Base-by-base conservation (phyloP, 768 basidiomycete species). In the Auriscalpium microsporum region DNA sequence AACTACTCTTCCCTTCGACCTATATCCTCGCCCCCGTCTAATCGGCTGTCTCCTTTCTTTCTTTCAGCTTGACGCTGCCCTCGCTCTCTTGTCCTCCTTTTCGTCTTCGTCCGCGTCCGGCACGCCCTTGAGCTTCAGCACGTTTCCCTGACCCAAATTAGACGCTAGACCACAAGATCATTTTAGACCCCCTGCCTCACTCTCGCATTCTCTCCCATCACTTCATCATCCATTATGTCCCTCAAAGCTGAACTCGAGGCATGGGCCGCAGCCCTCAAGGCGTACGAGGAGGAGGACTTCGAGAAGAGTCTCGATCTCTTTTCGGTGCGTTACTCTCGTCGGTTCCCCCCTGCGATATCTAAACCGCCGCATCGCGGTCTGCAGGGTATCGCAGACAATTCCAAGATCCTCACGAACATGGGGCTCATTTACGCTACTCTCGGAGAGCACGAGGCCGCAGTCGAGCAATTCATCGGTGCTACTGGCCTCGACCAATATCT, bases 391-490 rank as follows among this genome's bases (percentile, higher is more conserved):
- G 86, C 84, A 2, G 89, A 93, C 66, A 86, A 84, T 19, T 90
- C 90, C 57, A 93, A 93, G 74, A 90, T 96, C 64, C 79, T 89
- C 56, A 89, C 88, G 47, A 96, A 96, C 67, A 90, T 96, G 74
- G 94, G 90, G 13, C 76, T 97, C 56, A 94, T 98, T 66, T 87
- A 90, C 62, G 94, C 94, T 46, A 95, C 92, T 38, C 77, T 93
- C 13, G 90, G 93, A 59, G 85, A 91, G 65, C 93, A 95, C 65
- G 84, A 87, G 66, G 77, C 81, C 11, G 93, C 93, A 48, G 83
- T 96, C 34, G 80, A 90, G 63, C 78, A 82, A 58, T 97, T 94
- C 70, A 73, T 77, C 34, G 81, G 82, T 42, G 94, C 94, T 9
- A 87, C 82, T 7, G 72, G 71, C 50, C 75, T 94, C 40, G 94